Conservation (phyloP, 768 basidiomycete genomes). For the Psilocybe cubensis region DNA sequence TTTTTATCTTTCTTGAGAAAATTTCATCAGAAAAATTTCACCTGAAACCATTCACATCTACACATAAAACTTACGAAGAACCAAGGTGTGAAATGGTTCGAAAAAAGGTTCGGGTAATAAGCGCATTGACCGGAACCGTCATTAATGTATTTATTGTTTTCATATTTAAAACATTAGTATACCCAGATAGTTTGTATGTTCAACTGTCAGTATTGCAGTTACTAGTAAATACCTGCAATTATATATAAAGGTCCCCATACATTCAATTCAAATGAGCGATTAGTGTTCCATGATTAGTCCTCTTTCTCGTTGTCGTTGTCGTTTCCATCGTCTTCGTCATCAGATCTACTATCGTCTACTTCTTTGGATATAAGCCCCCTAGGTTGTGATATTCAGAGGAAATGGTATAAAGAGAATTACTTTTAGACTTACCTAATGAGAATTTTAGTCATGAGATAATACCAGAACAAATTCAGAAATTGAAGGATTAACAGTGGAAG, state of each 20-base stretch:
- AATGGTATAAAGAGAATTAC: not conserved
- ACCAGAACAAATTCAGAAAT: slow-evolving; percentile 92
- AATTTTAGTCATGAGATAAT: slow-evolving; percentile 81
- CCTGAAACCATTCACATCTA: too few relatives aligned
- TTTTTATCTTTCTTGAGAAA: too few relatives aligned
- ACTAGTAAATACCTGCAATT: not conserved
- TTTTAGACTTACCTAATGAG: slow-evolving; percentile 60
- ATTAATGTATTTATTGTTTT: too few relatives aligned
- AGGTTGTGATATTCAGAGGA: slow-evolving; percentile 12
- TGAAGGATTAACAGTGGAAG: slow-evolving; percentile 75
- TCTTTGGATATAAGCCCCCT: slow-evolving; percentile 56
- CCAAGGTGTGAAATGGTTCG: too few relatives aligned
- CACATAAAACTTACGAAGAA: too few relatives aligned
- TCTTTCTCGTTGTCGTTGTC: slow-evolving; percentile 43
- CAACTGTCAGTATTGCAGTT: not conserved
- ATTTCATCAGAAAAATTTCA: too few relatives aligned
- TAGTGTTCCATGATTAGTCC: not conserved
- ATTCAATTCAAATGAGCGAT: not conserved
- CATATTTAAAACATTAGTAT: too few relatives aligned
- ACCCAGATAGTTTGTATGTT: not conserved
- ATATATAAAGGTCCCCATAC: not conserved
- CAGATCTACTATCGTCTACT: slow-evolving; percentile 78
- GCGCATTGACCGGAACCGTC: too few relatives aligned
- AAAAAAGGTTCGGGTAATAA: too few relatives aligned
- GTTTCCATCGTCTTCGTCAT: slow-evolving; percentile 75